Conservation (phyloP, 371 early-diverging fungal species). For the Choanephora cucurbitarum region DNA sequence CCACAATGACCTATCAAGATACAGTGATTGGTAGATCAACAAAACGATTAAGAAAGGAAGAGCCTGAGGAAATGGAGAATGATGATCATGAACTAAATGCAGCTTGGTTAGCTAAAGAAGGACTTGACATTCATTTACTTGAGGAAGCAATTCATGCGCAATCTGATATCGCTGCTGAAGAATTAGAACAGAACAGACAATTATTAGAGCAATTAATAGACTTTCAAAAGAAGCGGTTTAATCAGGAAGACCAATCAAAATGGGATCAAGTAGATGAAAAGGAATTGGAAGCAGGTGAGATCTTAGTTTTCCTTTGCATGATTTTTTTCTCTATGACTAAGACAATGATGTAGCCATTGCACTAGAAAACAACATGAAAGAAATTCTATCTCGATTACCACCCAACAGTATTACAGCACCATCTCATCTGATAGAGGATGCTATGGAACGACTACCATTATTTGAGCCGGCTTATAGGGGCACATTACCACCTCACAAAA, state of each 20-base stretch:
- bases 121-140: slow-evolving; percentile 40
- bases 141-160: slow-evolving; percentile 25
- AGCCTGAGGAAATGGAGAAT: slow-evolving; percentile 4
- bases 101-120: slow-evolving; percentile 42
- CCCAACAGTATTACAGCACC: slow-evolving; percentile 41
- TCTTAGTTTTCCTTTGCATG: too few relatives aligned
- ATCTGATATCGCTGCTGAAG: slow-evolving; percentile 17
- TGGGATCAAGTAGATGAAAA: slow-evolving; percentile 33
- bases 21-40: slow-evolving; percentile 47
- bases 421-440: slow-evolving; percentile 33
- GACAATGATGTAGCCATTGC: slow-evolving; percentile 51
- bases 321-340: too few relatives aligned
- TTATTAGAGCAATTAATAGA: slow-evolving; percentile 31
- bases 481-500: slow-evolving; percentile 53
- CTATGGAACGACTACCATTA: slow-evolving; percentile 51
- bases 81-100: slow-evolving; percentile 30
- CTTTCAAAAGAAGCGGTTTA: slow-evolving; percentile 45
- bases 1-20: slow-evolving; percentile 45
- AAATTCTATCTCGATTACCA: slow-evolving; percentile 39
- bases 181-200: slow-evolving; percentile 36
- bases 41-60: slow-evolving; percentile 27
- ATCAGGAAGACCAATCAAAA: slow-evolving; percentile 18
- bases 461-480: slow-evolving; percentile 55
- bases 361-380: slow-evolving; percentile 43
- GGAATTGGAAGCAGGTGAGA: slow-evolving; percentile 42